phyloP scores from a whole-genome alignment of 2,329 filamentous ascomycete genomes.

The Pyricularia grisea region DNA sequence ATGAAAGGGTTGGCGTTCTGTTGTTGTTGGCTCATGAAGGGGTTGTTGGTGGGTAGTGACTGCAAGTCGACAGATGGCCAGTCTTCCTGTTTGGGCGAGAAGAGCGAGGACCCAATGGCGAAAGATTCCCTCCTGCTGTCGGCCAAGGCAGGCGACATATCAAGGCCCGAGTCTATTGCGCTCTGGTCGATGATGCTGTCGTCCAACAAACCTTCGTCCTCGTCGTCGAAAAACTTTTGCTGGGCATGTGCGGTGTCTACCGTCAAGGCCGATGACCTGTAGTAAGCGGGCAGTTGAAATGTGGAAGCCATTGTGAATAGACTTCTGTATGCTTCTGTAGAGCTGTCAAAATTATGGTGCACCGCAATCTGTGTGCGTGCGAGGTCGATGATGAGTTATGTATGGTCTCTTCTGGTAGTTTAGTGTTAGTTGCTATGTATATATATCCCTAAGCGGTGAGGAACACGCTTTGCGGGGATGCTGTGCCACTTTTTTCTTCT shows the following conservation, averaged over 20 bases:
- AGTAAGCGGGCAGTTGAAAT: slow-evolving; percentile 42
- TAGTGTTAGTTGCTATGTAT: not conserved
- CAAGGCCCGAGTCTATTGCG: slow-evolving; percentile 50
- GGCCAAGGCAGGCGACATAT: slow-evolving; percentile 54
- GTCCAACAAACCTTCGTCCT: slow-evolving; percentile 51
- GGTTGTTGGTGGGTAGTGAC: slow-evolving; percentile 53
- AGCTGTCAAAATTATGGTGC: not conserved
- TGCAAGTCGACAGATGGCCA: slow-evolving; percentile 56
- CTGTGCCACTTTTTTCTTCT: not conserved
- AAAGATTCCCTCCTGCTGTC: slow-evolving; percentile 57
- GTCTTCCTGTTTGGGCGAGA: slow-evolving; percentile 56
- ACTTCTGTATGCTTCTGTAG: not conserved
- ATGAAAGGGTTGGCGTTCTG: slow-evolving; percentile 59
- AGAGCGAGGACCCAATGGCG: slow-evolving; percentile 45
- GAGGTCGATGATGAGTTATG: not conserved
- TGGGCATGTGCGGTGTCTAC: slow-evolving; percentile 43
- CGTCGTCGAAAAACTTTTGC: slow-evolving; percentile 51
- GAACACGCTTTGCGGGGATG: not conserved
- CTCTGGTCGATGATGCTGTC: slow-evolving; percentile 51
- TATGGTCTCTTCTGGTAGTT: not conserved
- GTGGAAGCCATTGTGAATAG: slow-evolving; percentile 37
- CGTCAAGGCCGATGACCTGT: slow-evolving; percentile 37
- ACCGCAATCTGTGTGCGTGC: not conserved
- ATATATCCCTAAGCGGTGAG: not conserved
- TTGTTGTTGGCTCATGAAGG: slow-evolving; percentile 48